phyloP scores from a whole-genome alignment of 306 rosid genomes.

The Argentina anserina region DNA sequence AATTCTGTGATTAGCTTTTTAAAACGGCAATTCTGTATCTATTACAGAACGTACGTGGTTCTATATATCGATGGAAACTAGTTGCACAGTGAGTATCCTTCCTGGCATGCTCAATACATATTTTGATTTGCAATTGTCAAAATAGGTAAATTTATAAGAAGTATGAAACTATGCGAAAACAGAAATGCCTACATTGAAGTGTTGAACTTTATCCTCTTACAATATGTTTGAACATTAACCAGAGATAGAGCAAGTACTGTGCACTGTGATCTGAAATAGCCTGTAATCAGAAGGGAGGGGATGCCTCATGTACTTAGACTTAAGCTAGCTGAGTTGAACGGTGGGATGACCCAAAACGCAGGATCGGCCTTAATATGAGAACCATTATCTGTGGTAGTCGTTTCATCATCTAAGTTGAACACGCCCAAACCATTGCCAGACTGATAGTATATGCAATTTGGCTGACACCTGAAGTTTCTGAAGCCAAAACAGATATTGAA shows the following conservation, averaged over 20 bases:
- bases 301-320: not conserved
- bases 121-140: too few species aligned
- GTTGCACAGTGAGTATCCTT: too few species aligned
- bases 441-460: not conserved
- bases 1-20: too few species aligned
- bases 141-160: too few species aligned
- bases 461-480: not conserved
- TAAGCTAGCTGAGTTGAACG: not conserved
- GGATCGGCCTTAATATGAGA: not conserved
- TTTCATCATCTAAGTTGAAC: not conserved
- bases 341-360: not conserved
- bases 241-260: not conserved
- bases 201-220: too few species aligned
- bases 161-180: too few species aligned
- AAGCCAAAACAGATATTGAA: not conserved
- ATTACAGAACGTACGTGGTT: too few species aligned
- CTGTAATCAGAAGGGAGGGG: not conserved
- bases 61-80: too few species aligned
- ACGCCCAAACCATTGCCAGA: not conserved
- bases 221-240: too few species aligned
- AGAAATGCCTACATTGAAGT: too few species aligned
- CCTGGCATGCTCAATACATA: too few species aligned
- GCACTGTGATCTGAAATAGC: not conserved
- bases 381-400: not conserved
- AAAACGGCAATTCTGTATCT: too few species aligned